phyloP scores from a whole-genome alignment of 1,284 basidiomycete genomes.

The Chalciporus piperatoides region DNA sequence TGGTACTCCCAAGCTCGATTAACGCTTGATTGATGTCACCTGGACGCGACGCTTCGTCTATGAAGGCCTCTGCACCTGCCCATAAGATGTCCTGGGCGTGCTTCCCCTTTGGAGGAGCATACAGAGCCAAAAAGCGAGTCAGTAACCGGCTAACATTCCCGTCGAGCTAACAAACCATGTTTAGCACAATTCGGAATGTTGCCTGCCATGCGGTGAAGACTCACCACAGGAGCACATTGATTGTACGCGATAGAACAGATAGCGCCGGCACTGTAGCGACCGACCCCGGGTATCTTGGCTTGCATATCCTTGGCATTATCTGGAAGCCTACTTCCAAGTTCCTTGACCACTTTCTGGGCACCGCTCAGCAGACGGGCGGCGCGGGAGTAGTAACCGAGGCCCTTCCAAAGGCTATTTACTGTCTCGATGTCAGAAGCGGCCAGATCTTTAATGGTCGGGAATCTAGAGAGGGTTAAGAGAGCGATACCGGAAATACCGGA shows the following conservation, averaged over 20 bases:
- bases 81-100: slow-evolving; percentile 78
- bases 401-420: slow-evolving; percentile 87
- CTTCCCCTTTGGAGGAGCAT: slow-evolving; percentile 80
- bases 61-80: slow-evolving; percentile 70
- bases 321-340: slow-evolving; percentile 73
- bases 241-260: slow-evolving; percentile 90
- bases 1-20: slow-evolving; percentile 85
- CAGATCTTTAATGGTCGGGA: slow-evolving; percentile 79
- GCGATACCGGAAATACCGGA: neutral
- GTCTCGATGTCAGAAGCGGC: slow-evolving; percentile 76
- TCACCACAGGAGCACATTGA: slow-evolving; percentile 76
- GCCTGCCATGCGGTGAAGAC: slow-evolving; percentile 25
- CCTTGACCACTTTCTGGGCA: slow-evolving; percentile 71
- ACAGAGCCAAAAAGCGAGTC: slow-evolving; percentile 76
- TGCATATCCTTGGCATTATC: slow-evolving; percentile 79
- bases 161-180: slow-evolving; percentile 58
- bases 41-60: slow-evolving; percentile 50
- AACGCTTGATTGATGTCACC: slow-evolving; percentile 89
- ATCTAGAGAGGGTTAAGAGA: slow-evolving; percentile 43
- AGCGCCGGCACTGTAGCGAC: slow-evolving; percentile 87
- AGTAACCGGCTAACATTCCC: slow-evolving; percentile 88
- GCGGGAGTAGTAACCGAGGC: slow-evolving; percentile 89
- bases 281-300: slow-evolving; percentile 84
- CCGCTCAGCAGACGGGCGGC: slow-evolving; percentile 77
- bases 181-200: neutral